phyloP scores from a whole-genome alignment of 495 filamentous ascomycete species.

The Venustampulla echinocandica region DNA sequence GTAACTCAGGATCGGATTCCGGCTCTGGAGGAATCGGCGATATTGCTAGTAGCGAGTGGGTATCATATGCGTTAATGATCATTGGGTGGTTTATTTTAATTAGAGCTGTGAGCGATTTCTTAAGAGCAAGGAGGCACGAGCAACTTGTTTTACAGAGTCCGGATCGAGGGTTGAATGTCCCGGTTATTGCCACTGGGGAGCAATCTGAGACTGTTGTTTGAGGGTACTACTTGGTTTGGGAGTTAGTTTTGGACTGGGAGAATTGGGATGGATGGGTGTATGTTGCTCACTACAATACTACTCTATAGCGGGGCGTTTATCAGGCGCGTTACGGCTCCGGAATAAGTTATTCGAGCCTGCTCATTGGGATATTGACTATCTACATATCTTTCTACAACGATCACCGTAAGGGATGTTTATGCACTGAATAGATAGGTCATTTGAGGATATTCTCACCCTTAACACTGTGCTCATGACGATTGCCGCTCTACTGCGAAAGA shows the following conservation, averaged over 20 bases:
- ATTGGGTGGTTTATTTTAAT: constrained; percentile 98
- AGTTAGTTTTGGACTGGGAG: neutral
- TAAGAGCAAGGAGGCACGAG: constrained; percentile 81
- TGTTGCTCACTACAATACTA: too few species aligned
- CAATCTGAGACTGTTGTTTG: constrained; percentile 73
- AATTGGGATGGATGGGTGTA: too few species aligned
- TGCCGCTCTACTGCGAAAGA: too few species aligned
- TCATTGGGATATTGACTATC: too few species aligned
- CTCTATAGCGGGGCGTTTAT: too few species aligned
- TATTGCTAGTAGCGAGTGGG: constrained; percentile 69
- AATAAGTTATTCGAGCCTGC: too few species aligned
- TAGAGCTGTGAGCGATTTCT: constrained; percentile 76
- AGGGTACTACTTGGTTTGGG: constrained; percentile 1
- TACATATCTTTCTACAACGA: too few species aligned
- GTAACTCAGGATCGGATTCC: constrained; percentile 21
- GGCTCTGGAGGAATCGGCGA: constrained; percentile 35
- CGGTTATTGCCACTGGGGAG: constrained; percentile 86
- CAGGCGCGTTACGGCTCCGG: too few species aligned
- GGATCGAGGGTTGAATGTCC: constrained; percentile 75
- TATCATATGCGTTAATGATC: constrained; percentile 93
- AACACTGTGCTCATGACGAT: too few species aligned
- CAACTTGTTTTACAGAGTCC: constrained; percentile 89
- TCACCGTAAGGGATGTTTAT: too few species aligned
- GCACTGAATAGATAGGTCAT: too few species aligned
- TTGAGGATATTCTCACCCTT: too few species aligned